Conservation (phyloP, 2,329 filamentous ascomycete genomes). For the Penicillium palitans region DNA sequence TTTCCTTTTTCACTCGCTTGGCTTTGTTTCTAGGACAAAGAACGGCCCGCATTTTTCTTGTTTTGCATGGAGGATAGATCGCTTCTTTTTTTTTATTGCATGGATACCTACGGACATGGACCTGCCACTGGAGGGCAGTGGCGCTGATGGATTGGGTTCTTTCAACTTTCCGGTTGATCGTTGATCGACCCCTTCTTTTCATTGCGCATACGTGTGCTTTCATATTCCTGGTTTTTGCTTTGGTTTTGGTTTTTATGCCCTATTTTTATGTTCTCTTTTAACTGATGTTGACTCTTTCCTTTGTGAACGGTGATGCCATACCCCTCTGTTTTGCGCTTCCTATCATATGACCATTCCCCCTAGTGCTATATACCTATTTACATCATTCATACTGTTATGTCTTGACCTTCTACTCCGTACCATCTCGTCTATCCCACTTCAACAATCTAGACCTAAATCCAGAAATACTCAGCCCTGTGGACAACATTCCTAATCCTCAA, state of each 20-base stretch:
- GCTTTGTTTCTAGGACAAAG: conserved; percentile 8
- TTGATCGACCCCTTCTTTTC: conserved; percentile 17
- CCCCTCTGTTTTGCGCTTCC: conserved; percentile 8
- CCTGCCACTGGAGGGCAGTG: conserved; percentile 30
- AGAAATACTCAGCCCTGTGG: background rate
- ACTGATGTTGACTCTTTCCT: conserved; percentile 6
- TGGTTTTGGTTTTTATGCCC: conserved; percentile 6
- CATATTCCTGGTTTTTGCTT: conserved; percentile 3
- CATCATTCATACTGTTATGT: conserved; percentile 1
- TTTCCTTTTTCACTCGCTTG: conserved; percentile 2
- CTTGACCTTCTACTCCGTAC: background rate
- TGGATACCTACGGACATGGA: conserved; percentile 25
- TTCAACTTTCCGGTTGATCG: conserved; percentile 18
- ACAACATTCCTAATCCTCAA: background rate
- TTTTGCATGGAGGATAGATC: conserved; percentile 24
- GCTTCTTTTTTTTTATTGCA: conserved; percentile 20
- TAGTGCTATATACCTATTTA: conserved; percentile 9
- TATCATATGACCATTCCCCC: conserved; percentile 6
- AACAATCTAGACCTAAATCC: background rate
- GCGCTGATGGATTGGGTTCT: conserved; percentile 21
- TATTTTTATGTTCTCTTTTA: conserved; percentile 1
- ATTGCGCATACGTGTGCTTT: conserved; percentile 18
- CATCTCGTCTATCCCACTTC: background rate
- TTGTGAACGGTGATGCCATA: conserved; percentile 11
- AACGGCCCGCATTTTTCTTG: background rate